Base-by-base conservation (phyloP, 2,329 filamentous ascomycete genomes). In the Penicillium sp. region DNA sequence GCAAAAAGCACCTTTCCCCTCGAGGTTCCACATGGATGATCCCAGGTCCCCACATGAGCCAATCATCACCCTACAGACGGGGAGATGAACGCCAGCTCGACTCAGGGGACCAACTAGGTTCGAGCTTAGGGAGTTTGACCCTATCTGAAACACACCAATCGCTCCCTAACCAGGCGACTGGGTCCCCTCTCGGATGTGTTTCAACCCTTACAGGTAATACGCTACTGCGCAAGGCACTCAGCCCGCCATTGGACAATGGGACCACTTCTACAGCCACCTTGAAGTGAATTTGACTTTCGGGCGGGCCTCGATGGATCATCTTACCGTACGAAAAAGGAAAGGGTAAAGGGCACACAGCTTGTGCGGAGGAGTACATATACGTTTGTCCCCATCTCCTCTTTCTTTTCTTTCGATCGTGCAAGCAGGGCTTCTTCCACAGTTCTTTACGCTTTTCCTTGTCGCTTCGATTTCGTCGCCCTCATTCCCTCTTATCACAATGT, bases 391-490 rank as follows among this genome's bases (percentile, higher is more conserved):
- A 7, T 31, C 13, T 27, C 30, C 3, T 25, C 18, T 33, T 33
- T 33, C 30, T 29, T 50, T 45, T 49, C 29, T 19, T 12, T 49
- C 27, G 38, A 48, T 27, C 47, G 41, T 50, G 41, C 47, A 50
- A 50, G 47, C 47, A 46, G 47, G 47, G 47, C 47, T 50, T 50
- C 47, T 45, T 46, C 41, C 42, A 46, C 30, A 27, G 39, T 43
- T 37, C 35, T 30, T 38, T 27, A 39, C 18, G 11, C 13, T 50
- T 46, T 25, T 28, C 16, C 42, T 48, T 27, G 31, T 47, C 38
- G 38, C 46, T 38, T 49, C 33, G n/a, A 16, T 34, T 37, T 46
- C 30, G 41, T 46, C 41, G 41, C 33, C 14, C 35, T 29, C 46
- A 38, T 30, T 50, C 41, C 35, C 28, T 50, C 30, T 14, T 14